Conservation (phyloP, 2,329 filamentous ascomycete species). For the Sporothrix dimorphospora region DNA sequence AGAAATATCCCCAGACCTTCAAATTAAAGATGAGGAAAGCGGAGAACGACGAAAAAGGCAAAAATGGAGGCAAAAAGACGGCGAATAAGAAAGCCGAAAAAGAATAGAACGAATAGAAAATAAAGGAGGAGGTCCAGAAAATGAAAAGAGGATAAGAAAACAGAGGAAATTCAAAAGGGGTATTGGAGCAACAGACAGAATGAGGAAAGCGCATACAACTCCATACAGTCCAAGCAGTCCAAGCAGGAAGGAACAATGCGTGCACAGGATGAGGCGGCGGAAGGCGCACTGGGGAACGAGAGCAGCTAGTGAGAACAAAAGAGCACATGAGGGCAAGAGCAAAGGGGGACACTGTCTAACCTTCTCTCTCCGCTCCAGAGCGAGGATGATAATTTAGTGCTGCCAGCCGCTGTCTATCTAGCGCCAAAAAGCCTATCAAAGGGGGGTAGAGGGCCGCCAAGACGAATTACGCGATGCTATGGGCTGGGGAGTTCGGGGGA, state of each 20-base stretch:
- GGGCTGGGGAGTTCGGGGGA: background rate
- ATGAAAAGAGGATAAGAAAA: background rate
- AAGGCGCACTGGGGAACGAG: background rate
- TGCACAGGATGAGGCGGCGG: background rate
- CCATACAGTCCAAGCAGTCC: background rate
- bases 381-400: background rate
- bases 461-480: background rate
- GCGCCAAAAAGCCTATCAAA: background rate
- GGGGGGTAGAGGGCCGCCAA: background rate
- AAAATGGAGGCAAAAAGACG: constrained; percentile 9
- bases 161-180: background rate
- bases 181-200: background rate
- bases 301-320: background rate
- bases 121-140: no score
- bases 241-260: background rate
- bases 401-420: background rate
- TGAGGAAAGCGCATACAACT: background rate
- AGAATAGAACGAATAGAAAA: background rate
- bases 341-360: background rate
- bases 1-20: background rate
- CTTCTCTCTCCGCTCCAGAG: background rate
- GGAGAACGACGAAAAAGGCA: constrained; percentile 3
- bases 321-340: background rate
- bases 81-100: constrained; percentile 1
- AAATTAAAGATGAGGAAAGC: background rate